Evolutionary conservation across 1,284 basidiomycete genomes (phyloP), one percentile per base, ranked within the genome.

Genomic region (Wallemia ichthyophaga): DNA sequence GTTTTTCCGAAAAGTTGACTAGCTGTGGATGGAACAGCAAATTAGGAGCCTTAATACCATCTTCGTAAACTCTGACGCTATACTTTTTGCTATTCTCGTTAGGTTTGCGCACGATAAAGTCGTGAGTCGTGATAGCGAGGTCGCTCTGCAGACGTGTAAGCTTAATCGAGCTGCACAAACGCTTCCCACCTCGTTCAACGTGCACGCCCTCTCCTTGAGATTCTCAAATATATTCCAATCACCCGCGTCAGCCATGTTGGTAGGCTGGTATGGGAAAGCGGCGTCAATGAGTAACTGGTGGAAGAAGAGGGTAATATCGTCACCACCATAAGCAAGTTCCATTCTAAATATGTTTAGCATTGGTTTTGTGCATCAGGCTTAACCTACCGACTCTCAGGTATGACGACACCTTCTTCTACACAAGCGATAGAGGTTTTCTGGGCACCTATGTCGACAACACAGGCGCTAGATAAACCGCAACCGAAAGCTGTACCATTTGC

Each of bases 361-460:
- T 7, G 37, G 24, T 28, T 27, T 25, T 23, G 24, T 37, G 37
- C 23, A 25, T 3, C 32, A 17, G 28, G 25, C 26, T 3, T 24
- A 11, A 62, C 70, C 57, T 65, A 85, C 87, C 92, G 78, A 1
- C 87, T 88, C 64, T 98, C 94, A 1, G 82, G 69, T 25, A 91
- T 72, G 17, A 98, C 78, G 58, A 92, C 69, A 1, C 94, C 94
- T 66, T 99, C 94, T 63, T 98, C 94, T 5, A 98, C 84, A 66
- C 92, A 96, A 0, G 89, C 81, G 58, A 99, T 79, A 63, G 79
- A 85, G 1, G 85, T 89, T 62, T 76, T 79, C 25, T 76, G 77
- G 3, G 91, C 83, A 11, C 94, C 94, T 59, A 98, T 80, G 67
- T 98, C 88, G 31, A 98, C 85, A 1, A 99, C 85, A 67, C 92